A percentile compares a stretch with the other conserved stretches of the same genome.
Conservation (phyloP, 257 asterid species). For the Przewalskia tangutica region DNA sequence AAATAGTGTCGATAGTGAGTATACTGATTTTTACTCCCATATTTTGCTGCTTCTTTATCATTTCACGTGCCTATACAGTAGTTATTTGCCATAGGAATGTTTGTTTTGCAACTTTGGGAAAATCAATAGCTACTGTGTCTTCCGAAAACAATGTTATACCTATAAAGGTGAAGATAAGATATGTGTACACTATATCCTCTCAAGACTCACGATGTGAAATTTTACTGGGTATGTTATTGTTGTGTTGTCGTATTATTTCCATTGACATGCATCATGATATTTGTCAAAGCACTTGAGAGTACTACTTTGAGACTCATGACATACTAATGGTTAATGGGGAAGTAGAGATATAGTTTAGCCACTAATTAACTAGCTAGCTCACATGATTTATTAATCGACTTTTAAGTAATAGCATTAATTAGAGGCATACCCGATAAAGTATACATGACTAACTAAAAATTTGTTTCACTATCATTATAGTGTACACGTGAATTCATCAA, state of each 20-base stretch:
- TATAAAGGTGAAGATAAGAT: too few species aligned
- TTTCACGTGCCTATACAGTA: conserved; percentile 3
- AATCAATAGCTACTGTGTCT: background rate
- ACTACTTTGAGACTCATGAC: background rate
- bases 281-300: background rate
- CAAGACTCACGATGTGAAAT: too few species aligned
- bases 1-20: too few species aligned
- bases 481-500: too few species aligned
- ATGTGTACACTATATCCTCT: too few species aligned
- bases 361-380: background rate
- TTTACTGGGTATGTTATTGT: too few species aligned
- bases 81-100: background rate
- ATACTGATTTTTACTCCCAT: background rate
- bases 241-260: too few species aligned
- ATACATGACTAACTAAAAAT: background rate
- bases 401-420: background rate
- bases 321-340: background rate
- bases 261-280: background rate
- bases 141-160: too few species aligned
- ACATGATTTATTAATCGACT: background rate
- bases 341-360: background rate
- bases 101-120: conserved; percentile 1
- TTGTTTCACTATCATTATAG: background rate
- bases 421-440: background rate
- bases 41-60: background rate